Evolutionary conservation across 2,329 filamentous ascomycete genomes (phyloP), one percentile per base, ranked within the genome.

Genomic region (Aspergillus sp.): DNA sequence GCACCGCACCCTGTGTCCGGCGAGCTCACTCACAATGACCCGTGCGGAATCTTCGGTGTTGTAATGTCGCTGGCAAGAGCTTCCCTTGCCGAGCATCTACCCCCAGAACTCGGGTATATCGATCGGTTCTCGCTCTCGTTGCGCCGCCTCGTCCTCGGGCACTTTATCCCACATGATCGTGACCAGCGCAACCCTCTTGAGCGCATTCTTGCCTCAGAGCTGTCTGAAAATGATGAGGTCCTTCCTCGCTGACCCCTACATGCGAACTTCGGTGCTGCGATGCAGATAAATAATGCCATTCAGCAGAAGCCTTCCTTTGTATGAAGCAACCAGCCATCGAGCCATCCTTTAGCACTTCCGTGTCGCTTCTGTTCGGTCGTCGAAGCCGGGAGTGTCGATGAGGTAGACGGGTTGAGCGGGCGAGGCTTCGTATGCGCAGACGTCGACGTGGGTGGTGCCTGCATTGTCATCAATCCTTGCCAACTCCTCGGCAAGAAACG

Each of bases 351-450:
- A 82, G 65, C 2, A 81, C 70, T 3, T 81, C 77, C 0, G 73
- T 66, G 43, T 82, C 79, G 4, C 61, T 68, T 2, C 65, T 43
- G 22, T 68, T 58, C 0, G 73, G 57, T 81, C 79, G 54, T 80
- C 69, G 59, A 81, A 81, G 0, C 80, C 79, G 0, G 79, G 78
- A 0, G 79, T 81, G 57, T 81, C 79, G 46, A 81, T 70, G 0
- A 79, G 64, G 31, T 66, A 65, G 11, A 75, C 52, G 13, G 62
- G 64, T 17, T 66, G 43, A 1, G 43, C 15, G n/a, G 43, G 43
- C 5, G 43, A 46, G 17, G 9, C 19, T 46, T 46, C 46, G 46
- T 48, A 23, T 3, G 46, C 46, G 45, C 23, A 25, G 4, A 60
- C 31, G 19, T 52, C 25, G 13, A 58, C 60, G 13, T 66, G 46